Conservation (phyloP, 2,329 filamentous ascomycete species). For the Hyphodiscus sp. region DNA sequence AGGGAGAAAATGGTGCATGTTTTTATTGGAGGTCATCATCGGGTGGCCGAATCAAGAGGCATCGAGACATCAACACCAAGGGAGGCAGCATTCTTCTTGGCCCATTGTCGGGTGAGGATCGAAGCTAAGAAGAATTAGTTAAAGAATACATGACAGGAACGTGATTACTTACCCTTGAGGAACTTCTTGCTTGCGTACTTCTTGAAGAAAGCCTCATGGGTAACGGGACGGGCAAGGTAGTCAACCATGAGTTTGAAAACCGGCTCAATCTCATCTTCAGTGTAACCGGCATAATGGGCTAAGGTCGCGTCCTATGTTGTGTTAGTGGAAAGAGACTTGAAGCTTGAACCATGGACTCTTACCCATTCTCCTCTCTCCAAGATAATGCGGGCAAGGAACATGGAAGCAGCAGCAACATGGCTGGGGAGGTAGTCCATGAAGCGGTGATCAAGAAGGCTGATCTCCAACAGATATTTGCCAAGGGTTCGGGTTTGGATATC, state of each 20-base stretch:
- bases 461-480: constrained; percentile 96
- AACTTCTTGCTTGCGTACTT: constrained; percentile 99
- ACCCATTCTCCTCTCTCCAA: constrained; percentile 90
- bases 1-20: constrained; percentile 23
- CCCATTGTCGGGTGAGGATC: constrained; percentile 86
- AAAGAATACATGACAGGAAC: constrained; percentile 1
- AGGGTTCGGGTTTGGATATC: constrained; percentile 96
- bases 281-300: constrained; percentile 87
- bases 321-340: constrained; percentile 23
- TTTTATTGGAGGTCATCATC: constrained; percentile 22
- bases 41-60: constrained; percentile 25
- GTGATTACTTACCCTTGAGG: constrained; percentile 70
- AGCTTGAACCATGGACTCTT: constrained; percentile 34
- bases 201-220: constrained; percentile 98
- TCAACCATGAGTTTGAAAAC: constrained; percentile 94
- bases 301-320: constrained; percentile 67
- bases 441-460: constrained; percentile 88
- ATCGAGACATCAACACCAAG: constrained; percentile 43
- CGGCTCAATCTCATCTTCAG: constrained; percentile 85
- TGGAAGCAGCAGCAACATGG: constrained; percentile 83
- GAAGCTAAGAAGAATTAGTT: constrained; percentile 55
- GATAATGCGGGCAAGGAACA: constrained; percentile 90
- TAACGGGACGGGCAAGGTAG: constrained; percentile 83
- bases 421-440: constrained; percentile 88
- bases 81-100: constrained; percentile 65